These are phyloP conservation scores for Tripidium arundinaceum DNA, from an alignment of 202 grass and related monocot species.

Conservation along the genomic window DNA sequence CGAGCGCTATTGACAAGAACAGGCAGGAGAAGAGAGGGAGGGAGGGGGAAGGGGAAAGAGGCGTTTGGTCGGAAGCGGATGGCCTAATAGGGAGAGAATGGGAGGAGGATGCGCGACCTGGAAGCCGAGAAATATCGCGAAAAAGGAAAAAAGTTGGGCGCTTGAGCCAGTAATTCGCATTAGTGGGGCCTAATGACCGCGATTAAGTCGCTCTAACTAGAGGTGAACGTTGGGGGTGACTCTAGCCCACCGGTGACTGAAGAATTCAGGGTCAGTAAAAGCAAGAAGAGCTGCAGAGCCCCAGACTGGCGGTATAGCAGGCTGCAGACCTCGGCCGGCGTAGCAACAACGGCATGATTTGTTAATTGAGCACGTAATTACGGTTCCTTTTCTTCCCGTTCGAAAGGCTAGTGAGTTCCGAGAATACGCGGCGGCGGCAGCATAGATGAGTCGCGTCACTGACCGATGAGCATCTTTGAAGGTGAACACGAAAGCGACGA, in stretches of 20 bases:
- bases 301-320: background rate
- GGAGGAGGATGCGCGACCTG: background rate
- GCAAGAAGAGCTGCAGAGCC: background rate
- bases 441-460: too few species aligned
- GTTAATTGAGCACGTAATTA: background rate
- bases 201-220: background rate
- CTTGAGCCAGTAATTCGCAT: slow-evolving; percentile 19
- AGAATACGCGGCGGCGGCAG: too few species aligned
- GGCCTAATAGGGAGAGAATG: background rate
- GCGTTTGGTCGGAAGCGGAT: slow-evolving; percentile 24
- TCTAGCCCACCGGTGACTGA: background rate
- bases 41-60: background rate
- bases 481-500: background rate
- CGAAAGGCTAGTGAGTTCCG: background rate
- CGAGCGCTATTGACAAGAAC: background rate
- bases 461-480: background rate
- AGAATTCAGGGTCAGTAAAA: background rate
- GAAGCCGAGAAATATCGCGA: slow-evolving; percentile 20
- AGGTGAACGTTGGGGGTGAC: slow-evolving; percentile 27
- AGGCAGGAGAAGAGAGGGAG: background rate
- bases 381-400: background rate
- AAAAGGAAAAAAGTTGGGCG: background rate
- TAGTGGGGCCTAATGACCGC: slow-evolving; percentile 27
- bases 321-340: background rate
- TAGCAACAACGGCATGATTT: background rate